Evolutionary conservation across 2,329 filamentous ascomycete genomes (phyloP), one percentile per base, ranked within the genome.

Genomic region (Botrytis galanthina): DNA sequence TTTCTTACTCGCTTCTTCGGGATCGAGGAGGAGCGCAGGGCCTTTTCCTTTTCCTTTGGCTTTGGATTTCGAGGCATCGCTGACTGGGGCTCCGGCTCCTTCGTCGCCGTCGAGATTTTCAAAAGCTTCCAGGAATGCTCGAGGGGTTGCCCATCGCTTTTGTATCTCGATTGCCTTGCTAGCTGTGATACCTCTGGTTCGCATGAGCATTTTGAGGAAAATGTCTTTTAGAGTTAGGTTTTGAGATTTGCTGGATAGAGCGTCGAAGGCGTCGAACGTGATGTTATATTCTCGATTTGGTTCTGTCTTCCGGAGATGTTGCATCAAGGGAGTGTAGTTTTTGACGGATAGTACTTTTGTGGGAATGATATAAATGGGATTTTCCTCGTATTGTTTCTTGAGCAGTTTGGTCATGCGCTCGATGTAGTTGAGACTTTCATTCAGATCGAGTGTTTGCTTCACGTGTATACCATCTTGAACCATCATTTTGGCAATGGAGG

Each of bases 161-260:
- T 95, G 93, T 20, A 96, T 93, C 82, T 93, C 92, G 8, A 95
- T 82, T 0, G 93, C 93, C 78, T 92, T 93, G 77, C 95, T 92
- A 4, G 91, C 92, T 0, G 91, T 93, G 20, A 96, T 85, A 1
- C 92, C 92, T 72, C 87, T 87, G 2, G 88, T 93, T 75, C 91
- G 93, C 92, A 96, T 94, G 66, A 96, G 86, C 92, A 96, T 95
- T 82, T 95, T 95, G 39, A 96, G 83, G 77, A 89, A 95, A 0
- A 95, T 82, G 78, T 96, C 93, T 72, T 92, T 86, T 16, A 95
- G 83, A 0, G 92, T 93, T 77, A 94, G 87, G 74, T 87, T 87
- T 70, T 93, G 91, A 0, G 91, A 93, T 81, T 96, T 96, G 14
- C 91, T 93, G 0, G 89, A 89, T 62, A 95, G 83, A 0, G 89